A percentile compares a stretch with the other conserved stretches of the same genome.
These are phyloP conservation scores for Solanum chiquidenum DNA, from an alignment of 257 asterid species.

Conservation along the genomic window DNA sequence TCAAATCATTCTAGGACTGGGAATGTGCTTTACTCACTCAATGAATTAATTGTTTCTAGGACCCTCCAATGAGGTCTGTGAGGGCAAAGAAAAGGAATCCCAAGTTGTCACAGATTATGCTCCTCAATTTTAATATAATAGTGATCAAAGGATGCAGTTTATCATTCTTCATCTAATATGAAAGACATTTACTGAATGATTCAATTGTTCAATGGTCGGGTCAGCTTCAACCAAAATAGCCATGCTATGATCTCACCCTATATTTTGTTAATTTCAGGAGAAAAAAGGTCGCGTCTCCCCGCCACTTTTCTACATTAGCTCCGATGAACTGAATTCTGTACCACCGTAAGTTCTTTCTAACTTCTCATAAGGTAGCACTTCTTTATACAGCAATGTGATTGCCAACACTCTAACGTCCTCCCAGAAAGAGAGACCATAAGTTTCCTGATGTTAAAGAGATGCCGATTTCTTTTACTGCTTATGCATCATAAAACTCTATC, in stretches of 20 bases:
- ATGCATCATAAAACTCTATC: not conserved
- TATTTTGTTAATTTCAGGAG: conserved; percentile 28
- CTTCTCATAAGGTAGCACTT: not conserved
- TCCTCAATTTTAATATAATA: not conserved
- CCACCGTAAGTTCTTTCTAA: conserved; percentile 57
- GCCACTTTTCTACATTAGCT: conserved; percentile 65
- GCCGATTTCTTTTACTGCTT: not conserved
- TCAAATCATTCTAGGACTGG: not conserved
- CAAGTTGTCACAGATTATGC: not conserved
- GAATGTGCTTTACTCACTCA: not conserved
- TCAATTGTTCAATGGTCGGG: not conserved
- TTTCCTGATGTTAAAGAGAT: not conserved
- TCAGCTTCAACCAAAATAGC: not conserved
- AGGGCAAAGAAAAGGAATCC: not conserved
- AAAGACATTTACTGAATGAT: not conserved
- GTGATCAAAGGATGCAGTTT: not conserved
- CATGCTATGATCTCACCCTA: not conserved
- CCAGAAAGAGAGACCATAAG: not conserved
- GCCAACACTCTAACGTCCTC: not conserved
- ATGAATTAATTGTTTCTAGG: not conserved
- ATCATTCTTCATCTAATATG: not conserved
- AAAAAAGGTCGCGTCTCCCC: conserved; percentile 71
- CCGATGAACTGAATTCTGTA: conserved; percentile 70
- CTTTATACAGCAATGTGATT: not conserved
- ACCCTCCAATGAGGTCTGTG: not conserved